These are phyloP conservation scores for Penicillium freii DNA, from an alignment of 2,329 filamentous ascomycete species.

Conservation along the genomic window DNA sequence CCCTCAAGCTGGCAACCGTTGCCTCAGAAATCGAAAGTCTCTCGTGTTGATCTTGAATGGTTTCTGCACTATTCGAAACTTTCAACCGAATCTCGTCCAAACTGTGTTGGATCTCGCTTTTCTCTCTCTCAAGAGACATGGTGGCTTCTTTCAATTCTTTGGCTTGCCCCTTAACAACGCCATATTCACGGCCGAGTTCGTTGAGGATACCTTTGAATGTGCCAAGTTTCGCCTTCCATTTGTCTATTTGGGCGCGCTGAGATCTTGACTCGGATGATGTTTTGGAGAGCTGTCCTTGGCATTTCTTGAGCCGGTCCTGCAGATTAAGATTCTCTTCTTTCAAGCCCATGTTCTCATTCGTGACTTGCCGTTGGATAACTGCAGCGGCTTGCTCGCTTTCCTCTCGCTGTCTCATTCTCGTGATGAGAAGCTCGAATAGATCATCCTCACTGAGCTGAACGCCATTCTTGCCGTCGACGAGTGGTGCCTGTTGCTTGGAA, in stretches of 20 bases:
- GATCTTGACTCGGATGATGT: slow-evolving; percentile 21
- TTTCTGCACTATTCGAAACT: slow-evolving; percentile 16
- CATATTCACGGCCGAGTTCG: slow-evolving; percentile 36
- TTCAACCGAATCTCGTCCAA: slow-evolving; percentile 28
- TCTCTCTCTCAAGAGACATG: slow-evolving; percentile 27
- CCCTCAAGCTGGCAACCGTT: slow-evolving; percentile 23
- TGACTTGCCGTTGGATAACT: slow-evolving; percentile 27
- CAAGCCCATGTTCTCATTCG: slow-evolving; percentile 25
- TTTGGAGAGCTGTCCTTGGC: slow-evolving; percentile 20
- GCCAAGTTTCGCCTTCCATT: slow-evolving; percentile 36
- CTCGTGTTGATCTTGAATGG: slow-evolving; percentile 18
- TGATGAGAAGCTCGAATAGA: slow-evolving; percentile 38
- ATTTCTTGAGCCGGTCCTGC: slow-evolving; percentile 22
- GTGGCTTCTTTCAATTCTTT: slow-evolving; percentile 28
- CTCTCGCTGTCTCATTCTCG: slow-evolving; percentile 35
- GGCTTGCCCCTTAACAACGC: slow-evolving; percentile 31
- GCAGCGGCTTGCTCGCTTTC: slow-evolving; percentile 29
- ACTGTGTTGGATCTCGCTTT: slow-evolving; percentile 20
- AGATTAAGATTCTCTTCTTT: slow-evolving; percentile 32
- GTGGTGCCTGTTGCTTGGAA: slow-evolving; percentile 2
- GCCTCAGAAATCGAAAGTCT: slow-evolving; percentile 21
- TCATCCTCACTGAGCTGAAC: slow-evolving; percentile 33
- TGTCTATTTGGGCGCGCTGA: slow-evolving; percentile 27
- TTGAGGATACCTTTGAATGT: slow-evolving; percentile 35
- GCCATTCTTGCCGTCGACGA: neutral